Conservation (phyloP, 345 rosid genomes). For the Syzygium jambos region DNA sequence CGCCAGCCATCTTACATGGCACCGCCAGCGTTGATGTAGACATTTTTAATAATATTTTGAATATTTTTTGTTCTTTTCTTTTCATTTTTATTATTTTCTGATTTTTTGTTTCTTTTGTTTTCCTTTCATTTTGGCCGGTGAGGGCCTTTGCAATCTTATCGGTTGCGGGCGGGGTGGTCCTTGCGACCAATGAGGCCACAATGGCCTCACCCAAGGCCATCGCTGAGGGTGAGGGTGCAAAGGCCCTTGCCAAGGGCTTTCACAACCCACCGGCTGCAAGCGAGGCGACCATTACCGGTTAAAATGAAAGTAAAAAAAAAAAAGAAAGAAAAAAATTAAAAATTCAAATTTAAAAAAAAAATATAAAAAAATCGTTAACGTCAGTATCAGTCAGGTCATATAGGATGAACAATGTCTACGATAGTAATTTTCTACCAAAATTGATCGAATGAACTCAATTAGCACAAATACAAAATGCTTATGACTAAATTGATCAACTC, state of each 20-base stretch:
- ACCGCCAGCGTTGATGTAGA: neutral
- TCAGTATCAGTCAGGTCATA: accelerated
- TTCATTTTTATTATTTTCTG: neutral
- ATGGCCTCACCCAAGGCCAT: too few species aligned
- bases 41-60: neutral
- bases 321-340: neutral
- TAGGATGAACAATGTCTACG: accelerated
- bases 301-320: neutral
- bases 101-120: neutral
- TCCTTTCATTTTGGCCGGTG: neutral
- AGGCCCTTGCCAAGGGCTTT: too few species aligned
- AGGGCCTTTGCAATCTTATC: too few species aligned
- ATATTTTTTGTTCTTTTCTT: neutral
- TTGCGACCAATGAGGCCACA: too few species aligned
- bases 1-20: neutral
- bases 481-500: neutral
- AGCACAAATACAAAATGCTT: neutral
- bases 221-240: too few species aligned
- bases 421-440: neutral
- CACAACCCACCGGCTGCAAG: too few species aligned
- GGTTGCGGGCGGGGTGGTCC: too few species aligned
- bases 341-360: neutral
- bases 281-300: too few species aligned
- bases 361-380: neutral
- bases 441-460: neutral